Evolutionary conservation across 1,284 basidiomycete species (phyloP), one percentile per base, ranked within the genome.

Genomic region (Omphalotus olearius): DNA sequence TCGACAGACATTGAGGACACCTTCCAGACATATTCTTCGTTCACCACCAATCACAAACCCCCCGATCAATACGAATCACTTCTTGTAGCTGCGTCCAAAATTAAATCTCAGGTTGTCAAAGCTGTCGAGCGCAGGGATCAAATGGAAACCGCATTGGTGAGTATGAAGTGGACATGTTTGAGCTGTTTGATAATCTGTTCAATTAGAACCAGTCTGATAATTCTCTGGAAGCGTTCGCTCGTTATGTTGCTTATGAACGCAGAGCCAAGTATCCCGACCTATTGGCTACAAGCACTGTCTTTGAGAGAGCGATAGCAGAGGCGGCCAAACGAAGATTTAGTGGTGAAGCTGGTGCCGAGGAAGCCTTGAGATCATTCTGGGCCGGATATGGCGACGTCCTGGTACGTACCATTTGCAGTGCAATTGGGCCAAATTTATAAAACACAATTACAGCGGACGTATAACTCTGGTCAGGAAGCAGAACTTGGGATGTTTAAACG

Each of bases 11-110:
- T 85, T 49, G 88, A 91, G 36, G 80, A 87, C 16, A 94, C 92
- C 0, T 85, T 87, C 51, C 83, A 91, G 60, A 74, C 80, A 2
- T 97, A 94, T 65, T 96, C 93, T 1, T 80, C 85, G 0, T 96
- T 95, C 67, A 89, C 91, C 16, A 91, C 91, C 0, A 78, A 79
- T 38, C 78, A 88, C 66, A 82, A 83, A 54, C 76, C 83, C n/a
- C 74, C 85, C 0, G 69, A 78, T 14, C 78, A 85, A 50, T 98
- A 98, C 62, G 92, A 95, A 64, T 62, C 69, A 0, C 69, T 86
- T 6, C 76, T 97, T 40, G 78, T 95, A 14, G 66, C 78, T 2
- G 91, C 90, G 1, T 91, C 91, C 20, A 87, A 88, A 64, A 66
- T 76, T 30, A 80, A 84, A 17, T 69, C 78, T 14, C 73, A 74